A percentile compares a stretch with the other conserved stretches of the same genome.
phyloP scores from a whole-genome alignment of 2,329 filamentous ascomycete genomes.

The Cadophora luteo-olivacea region DNA sequence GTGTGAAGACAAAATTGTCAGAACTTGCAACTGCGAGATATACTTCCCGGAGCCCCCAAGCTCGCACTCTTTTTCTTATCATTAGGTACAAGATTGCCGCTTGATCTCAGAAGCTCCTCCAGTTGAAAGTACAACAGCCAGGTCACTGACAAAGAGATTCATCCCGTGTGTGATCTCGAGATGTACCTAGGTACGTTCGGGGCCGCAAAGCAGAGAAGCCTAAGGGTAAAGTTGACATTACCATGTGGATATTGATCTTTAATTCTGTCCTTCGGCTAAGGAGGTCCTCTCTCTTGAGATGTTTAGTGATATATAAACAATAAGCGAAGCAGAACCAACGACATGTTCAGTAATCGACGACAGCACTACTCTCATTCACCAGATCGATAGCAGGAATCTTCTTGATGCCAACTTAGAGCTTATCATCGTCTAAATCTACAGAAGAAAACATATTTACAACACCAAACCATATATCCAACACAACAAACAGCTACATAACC shows the following conservation, averaged over 20 bases:
- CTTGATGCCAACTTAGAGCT: not conserved
- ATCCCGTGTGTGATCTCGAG: not conserved
- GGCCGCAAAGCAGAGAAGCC: not conserved
- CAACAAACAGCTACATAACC: not conserved
- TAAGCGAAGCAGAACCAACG: conserved; percentile 4
- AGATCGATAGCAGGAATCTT: not conserved
- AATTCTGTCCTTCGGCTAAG: not conserved
- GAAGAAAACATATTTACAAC: not conserved
- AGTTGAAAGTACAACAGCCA: not conserved
- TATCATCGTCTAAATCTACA: not conserved
- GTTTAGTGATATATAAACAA: not conserved
- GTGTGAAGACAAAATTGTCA: not conserved
- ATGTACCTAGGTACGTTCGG: not conserved
- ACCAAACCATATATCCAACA: not conserved
- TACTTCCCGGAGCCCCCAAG: no score
- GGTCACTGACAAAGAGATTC: not conserved
- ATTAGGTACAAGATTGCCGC: not conserved
- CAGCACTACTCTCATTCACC: not conserved
- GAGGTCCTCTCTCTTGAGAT: no score
- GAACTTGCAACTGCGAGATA: no score
- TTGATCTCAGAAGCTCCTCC: not conserved
- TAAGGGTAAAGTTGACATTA: not conserved
- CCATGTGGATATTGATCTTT: not conserved
- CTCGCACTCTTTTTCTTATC: not conserved
- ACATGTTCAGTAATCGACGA: not conserved